Conservation (phyloP, 306 rosid species). For the Acacia acuminata region DNA sequence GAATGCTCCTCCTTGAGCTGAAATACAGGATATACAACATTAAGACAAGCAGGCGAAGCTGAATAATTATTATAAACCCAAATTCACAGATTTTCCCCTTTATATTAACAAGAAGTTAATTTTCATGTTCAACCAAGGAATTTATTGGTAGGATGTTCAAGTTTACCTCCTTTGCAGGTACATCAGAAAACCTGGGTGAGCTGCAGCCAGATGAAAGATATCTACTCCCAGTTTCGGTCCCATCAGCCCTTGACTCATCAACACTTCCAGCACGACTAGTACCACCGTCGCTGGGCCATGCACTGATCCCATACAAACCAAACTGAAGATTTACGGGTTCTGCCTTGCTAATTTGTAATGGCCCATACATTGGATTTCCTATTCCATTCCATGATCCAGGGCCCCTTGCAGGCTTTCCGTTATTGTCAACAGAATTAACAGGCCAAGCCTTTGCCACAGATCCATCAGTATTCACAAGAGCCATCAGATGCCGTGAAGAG, state of each 20-base stretch:
- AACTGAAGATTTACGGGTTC: slow-evolving; percentile 83
- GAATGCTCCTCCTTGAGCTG: slow-evolving; percentile 74
- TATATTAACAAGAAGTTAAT: not conserved
- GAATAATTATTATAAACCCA: not conserved
- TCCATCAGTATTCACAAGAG: slow-evolving; percentile 84
- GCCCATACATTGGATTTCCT: slow-evolving; percentile 51
- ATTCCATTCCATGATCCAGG: slow-evolving; percentile 42
- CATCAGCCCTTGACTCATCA: slow-evolving; percentile 77
- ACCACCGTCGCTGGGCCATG: slow-evolving; percentile 82
- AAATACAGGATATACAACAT: not conserved
- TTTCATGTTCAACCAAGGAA: not conserved
- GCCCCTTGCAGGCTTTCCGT: slow-evolving; percentile 62
- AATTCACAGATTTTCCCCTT: not conserved
- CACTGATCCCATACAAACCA: slow-evolving; percentile 82
- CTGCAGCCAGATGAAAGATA: slow-evolving; percentile 75
- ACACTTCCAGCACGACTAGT: slow-evolving; percentile 77
- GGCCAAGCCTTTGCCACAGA: slow-evolving; percentile 94
- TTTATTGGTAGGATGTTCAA: not conserved
- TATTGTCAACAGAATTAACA: slow-evolving; percentile 62
- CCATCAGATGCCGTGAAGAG: slow-evolving; percentile 78
- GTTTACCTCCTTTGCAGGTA: slow-evolving; percentile 71
- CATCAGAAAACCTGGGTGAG: slow-evolving; percentile 74
- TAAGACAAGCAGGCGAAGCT: slow-evolving; percentile 5
- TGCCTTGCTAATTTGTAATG: slow-evolving; percentile 54
- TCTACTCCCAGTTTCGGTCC: slow-evolving; percentile 67